Conservation (phyloP, 495 filamentous ascomycete genomes). For the Xylaria telfairii region DNA sequence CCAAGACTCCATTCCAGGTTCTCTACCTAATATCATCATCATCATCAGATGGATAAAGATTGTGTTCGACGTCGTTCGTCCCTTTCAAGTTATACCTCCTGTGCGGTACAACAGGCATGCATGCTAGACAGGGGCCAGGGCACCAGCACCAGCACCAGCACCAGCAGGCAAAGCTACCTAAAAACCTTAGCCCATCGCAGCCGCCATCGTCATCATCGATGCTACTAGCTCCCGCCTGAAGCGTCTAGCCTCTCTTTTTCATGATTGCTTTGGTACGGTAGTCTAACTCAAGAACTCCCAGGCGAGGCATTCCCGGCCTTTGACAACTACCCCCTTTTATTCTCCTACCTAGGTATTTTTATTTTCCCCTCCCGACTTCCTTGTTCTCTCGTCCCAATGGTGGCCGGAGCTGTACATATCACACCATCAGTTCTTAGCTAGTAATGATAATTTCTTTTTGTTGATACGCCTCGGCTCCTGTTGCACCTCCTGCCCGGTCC, state of each 20-base stretch:
- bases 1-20: too few species aligned
- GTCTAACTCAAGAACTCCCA: background rate
- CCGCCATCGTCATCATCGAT: slow-evolving; percentile 25
- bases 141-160: background rate
- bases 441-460: background rate
- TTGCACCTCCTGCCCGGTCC: background rate
- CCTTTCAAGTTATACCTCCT: background rate
- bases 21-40: too few species aligned
- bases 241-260: background rate
- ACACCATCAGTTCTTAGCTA: background rate
- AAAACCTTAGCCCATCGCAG: slow-evolving; percentile 13
- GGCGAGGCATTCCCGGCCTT: background rate
- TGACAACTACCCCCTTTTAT: slow-evolving; percentile 7
- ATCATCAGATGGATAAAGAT: background rate
- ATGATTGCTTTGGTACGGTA: background rate
- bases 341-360: background rate
- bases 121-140: background rate
- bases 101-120: background rate
- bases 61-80: background rate
- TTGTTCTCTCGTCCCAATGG: background rate
- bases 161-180: background rate
- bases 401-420: background rate
- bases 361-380: background rate
- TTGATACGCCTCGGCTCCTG: background rate
- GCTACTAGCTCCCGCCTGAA: slow-evolving; percentile 6